A percentile compares a stretch with the other conserved stretches of the same genome.
Conservation (phyloP, 139 green algal species). For the Zygnema cylindricum region DNA sequence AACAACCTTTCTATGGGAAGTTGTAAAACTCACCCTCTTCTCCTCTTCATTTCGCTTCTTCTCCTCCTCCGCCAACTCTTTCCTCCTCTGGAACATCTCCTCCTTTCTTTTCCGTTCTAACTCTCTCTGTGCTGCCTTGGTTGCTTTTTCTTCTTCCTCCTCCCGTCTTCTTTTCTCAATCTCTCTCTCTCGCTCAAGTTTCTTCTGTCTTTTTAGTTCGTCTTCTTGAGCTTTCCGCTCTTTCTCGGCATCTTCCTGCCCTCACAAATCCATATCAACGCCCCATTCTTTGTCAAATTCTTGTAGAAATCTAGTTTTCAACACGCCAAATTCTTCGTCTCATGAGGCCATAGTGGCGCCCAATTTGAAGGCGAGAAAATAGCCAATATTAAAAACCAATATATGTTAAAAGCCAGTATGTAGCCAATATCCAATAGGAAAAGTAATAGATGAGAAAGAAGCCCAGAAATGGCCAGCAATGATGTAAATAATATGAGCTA, state of each 20-base stretch:
- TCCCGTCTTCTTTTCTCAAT: constrained; percentile 35
- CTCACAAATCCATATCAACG: not conserved
- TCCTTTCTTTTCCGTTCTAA: constrained; percentile 22
- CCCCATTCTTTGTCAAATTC: too few relatives aligned
- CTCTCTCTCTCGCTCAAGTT: constrained; percentile 25
- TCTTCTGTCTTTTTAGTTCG: not conserved
- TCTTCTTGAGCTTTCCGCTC: constrained; percentile 38
- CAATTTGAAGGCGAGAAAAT: too few relatives aligned
- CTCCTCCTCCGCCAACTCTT: constrained; percentile 17
- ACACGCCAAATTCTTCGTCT: too few relatives aligned
- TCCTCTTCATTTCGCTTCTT: constrained; percentile 1
- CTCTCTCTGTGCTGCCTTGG: not conserved
- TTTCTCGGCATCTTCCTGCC: constrained; percentile 26
- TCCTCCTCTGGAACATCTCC: constrained; percentile 14
- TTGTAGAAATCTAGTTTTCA: too few relatives aligned
- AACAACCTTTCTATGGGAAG: too few relatives aligned
- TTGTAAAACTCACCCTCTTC: not conserved
- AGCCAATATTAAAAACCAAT: too few relatives aligned
- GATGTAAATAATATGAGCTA: too few relatives aligned
- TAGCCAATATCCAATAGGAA: too few relatives aligned
- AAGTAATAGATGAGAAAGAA: too few relatives aligned
- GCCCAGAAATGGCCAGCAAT: too few relatives aligned
- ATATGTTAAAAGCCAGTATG: too few relatives aligned
- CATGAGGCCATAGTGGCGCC: too few relatives aligned
- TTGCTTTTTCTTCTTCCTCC: constrained; percentile 34